These are phyloP conservation scores for Monilinia laxa DNA, from an alignment of 2,329 filamentous ascomycete genomes.

Conservation along the genomic window DNA sequence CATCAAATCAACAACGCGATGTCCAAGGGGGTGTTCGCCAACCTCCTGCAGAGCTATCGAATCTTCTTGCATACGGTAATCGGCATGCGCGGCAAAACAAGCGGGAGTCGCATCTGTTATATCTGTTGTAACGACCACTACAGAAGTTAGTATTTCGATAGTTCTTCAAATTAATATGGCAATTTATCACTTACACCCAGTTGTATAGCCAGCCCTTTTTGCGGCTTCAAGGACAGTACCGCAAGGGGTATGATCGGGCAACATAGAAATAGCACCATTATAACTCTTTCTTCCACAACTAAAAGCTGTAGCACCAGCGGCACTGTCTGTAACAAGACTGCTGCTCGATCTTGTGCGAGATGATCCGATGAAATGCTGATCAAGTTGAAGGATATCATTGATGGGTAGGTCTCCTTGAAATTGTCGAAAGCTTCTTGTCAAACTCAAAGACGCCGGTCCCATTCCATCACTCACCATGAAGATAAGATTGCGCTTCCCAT, in stretches of 20 bases:
- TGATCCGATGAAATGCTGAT: constrained; percentile 86
- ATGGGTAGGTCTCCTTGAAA: constrained; percentile 68
- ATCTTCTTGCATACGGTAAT: constrained; percentile 77
- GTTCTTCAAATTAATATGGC: neutral
- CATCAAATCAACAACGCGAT: constrained; percentile 84
- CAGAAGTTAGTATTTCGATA: neutral
- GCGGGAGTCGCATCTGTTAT: constrained; percentile 96
- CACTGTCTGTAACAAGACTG: constrained; percentile 89
- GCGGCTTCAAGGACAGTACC: constrained; percentile 92
- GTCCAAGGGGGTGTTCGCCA: constrained; percentile 81
- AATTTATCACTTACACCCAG: constrained; percentile 51
- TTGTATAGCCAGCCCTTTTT: constrained; percentile 86
- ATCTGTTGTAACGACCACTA: constrained; percentile 86
- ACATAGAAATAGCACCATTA: constrained; percentile 90
- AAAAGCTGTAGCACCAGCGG: constrained; percentile 96
- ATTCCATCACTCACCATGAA: constrained; percentile 99
- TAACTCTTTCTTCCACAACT: constrained; percentile 92
- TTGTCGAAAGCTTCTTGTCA: constrained; percentile 87
- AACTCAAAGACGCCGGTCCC: constrained; percentile 85
- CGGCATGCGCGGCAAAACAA: constrained; percentile 88
- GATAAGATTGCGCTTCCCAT: constrained; percentile 84
- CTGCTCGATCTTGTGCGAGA: constrained; percentile 82
- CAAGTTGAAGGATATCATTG: constrained; percentile 74
- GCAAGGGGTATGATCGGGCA: constrained; percentile 82
- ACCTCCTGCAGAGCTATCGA: constrained; percentile 90